phyloP scores from a whole-genome alignment of 805 yeast genomes.

The Kodamaea leandrae region DNA sequence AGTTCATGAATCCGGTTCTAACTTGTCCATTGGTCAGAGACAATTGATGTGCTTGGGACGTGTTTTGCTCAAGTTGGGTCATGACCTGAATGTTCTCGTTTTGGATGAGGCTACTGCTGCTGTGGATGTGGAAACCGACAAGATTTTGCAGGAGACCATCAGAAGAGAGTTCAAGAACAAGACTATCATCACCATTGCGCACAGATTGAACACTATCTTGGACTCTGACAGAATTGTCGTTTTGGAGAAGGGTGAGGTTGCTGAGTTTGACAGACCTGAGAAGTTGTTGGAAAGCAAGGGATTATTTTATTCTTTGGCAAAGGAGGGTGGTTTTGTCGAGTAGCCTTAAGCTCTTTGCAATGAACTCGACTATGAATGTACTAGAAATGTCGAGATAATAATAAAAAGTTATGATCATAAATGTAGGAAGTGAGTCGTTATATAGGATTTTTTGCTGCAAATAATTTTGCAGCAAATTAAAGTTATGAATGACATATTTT shows the following conservation, averaged over 20 bases:
- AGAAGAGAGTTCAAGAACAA: constrained; percentile 70
- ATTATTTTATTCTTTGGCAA: constrained; percentile 74
- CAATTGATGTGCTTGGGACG: constrained; percentile 74
- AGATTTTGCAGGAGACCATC: constrained; percentile 73
- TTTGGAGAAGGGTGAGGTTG: constrained; percentile 69
- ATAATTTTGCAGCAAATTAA: no score
- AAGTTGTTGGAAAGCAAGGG: constrained; percentile 62
- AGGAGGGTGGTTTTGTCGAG: constrained; percentile 67
- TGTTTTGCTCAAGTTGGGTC: constrained; percentile 60
- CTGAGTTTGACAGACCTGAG: constrained; percentile 72
- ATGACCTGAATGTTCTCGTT: constrained; percentile 54
- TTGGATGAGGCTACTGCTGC: constrained; percentile 89
- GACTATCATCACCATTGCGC: constrained; percentile 83
- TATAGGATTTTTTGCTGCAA: no score
- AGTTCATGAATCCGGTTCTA: constrained; percentile 45
- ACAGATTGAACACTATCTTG: constrained; percentile 76
- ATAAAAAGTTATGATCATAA: no score
- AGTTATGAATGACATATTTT: no score
- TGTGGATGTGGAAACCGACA: constrained; percentile 82
- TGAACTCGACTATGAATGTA: no score
- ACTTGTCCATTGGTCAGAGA: constrained; percentile 53
- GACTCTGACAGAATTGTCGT: constrained; percentile 78
- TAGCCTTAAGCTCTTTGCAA: no score
- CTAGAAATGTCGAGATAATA: no score
- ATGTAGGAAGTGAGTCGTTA: no score